Evolutionary conservation across 2,329 filamentous ascomycete genomes (phyloP), one percentile per base, ranked within the genome.

Genomic region (Aspergillus tanneri): DNA sequence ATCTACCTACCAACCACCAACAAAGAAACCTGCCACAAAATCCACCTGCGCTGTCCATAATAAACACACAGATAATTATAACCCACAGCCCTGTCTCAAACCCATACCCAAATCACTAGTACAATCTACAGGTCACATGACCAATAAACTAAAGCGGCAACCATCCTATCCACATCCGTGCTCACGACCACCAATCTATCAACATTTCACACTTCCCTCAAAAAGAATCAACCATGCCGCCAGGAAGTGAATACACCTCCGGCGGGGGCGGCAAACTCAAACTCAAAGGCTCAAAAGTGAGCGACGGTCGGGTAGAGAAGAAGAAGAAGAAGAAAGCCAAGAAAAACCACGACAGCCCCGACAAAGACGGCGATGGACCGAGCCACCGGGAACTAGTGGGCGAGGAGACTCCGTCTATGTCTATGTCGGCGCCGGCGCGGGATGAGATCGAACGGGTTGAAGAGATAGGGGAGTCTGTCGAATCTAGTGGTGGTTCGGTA

Each of bases 181-280:
- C 42, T 37, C n/a, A 16, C 12, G 18, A 7, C 21, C 19, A 5
- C 30, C 42, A 7, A n/a, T 7, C 14, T 14, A 36, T 19, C 16
- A 27, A 28, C 24, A 16, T 18, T 27, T 22, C 18, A 27, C 28
- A 14, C 23, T 24, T 21, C 12, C 18, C 41, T 21, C 39, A 28
- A 36, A 25, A 27, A 22, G 1, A 40, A 18, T 36, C 44, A 34
- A 46, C 27, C 28, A 65, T 63, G 59, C 52, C 28, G 3, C 41
- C 60, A 39, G 56, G 54, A 46, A 85, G 88, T 68, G 88, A 95
- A 59, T 95, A 95, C 39, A 74, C 82, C 53, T 71, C 77, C 47
- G 79, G 80, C 52, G 79, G 83, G 49, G 83, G 85, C 62, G 90
- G 90, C 60, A 86, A 86, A 52, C 81, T 96, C 25, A 92, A 89